Evolutionary conservation across 345 rosid species (phyloP).

Genomic region (Eucalyptus microcorys): DNA sequence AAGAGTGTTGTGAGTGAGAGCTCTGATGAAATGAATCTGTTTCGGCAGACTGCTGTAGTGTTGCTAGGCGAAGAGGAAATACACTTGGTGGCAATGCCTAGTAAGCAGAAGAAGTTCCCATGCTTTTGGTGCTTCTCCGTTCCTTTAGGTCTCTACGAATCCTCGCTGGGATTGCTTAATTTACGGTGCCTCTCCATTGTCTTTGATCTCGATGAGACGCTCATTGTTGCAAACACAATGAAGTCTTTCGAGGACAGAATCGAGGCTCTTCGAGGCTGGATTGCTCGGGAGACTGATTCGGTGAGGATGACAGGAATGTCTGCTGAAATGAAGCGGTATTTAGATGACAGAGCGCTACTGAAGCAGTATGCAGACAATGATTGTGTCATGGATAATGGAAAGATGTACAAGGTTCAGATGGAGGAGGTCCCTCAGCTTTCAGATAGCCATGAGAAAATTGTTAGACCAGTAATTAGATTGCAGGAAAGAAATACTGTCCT

Average conservation of each 20-base stretch:
- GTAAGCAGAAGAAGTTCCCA: slow-evolving; percentile 95
- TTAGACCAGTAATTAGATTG: slow-evolving; percentile 81
- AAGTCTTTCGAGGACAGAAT: slow-evolving; percentile 89
- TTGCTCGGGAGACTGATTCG: slow-evolving; percentile 66
- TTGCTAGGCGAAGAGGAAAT: slow-evolving; percentile 76
- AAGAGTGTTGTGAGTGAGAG: slow-evolving; percentile 4
- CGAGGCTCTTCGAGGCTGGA: slow-evolving; percentile 69
- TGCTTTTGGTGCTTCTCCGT: slow-evolving; percentile 95
- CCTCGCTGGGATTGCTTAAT: slow-evolving; percentile 77
- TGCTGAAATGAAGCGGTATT: slow-evolving; percentile 59
- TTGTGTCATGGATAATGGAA: slow-evolving; percentile 57
- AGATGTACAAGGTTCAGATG: slow-evolving; percentile 53
- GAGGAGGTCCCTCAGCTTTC: slow-evolving; percentile 66
- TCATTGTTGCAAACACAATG: slow-evolving; percentile 95
- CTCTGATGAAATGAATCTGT: not conserved
- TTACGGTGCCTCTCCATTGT: slow-evolving; percentile 82
- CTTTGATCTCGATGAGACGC: slow-evolving; percentile 93
- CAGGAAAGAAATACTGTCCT: slow-evolving; percentile 71
- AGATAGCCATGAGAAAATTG: slow-evolving; percentile 54
- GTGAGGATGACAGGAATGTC: slow-evolving; percentile 59
- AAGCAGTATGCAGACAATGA: slow-evolving; percentile 84
- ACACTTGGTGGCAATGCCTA: slow-evolving; percentile 98
- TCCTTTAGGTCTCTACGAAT: slow-evolving; percentile 55
- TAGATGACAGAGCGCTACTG: slow-evolving; percentile 66
- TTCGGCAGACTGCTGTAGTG: slow-evolving; percentile 74